A percentile compares a stretch with the other conserved stretches of the same genome.
phyloP scores from a whole-genome alignment of 1,139 yeast genomes.

The Yamadazyma siamensis region DNA sequence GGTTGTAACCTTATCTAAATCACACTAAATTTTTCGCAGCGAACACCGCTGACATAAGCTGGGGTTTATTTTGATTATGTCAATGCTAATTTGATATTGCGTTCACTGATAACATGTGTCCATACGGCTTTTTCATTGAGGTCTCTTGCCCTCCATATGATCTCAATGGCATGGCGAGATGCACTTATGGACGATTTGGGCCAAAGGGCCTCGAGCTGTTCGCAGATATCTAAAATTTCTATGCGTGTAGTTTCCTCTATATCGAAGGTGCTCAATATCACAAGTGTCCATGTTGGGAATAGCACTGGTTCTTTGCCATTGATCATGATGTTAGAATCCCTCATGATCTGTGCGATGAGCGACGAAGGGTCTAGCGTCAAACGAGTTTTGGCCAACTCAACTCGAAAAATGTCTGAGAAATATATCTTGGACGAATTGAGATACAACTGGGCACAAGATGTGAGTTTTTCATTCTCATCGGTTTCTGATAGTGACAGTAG shows the following conservation, averaged over 20 bases:
- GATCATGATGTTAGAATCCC: slow-evolving; percentile 2
- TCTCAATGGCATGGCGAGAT: slow-evolving; percentile 18
- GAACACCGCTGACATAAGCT: too few relatives aligned
- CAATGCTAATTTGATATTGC: slow-evolving; percentile 1
- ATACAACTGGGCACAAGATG: slow-evolving; percentile 10
- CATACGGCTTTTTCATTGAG: slow-evolving; percentile 16
- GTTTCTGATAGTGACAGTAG: not conserved
- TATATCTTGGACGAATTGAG: slow-evolving; percentile 9
- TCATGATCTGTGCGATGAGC: slow-evolving; percentile 1
- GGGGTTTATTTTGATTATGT: not conserved
- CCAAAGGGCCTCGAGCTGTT: slow-evolving; percentile 18
- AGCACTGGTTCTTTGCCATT: slow-evolving; percentile 2
- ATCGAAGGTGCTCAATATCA: slow-evolving; percentile 14
- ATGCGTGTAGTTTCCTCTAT: slow-evolving; percentile 14
- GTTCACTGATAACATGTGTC: slow-evolving; percentile 16
- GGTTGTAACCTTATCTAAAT: too few relatives aligned
- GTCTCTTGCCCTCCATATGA: slow-evolving; percentile 24
- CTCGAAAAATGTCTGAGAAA: slow-evolving; percentile 6
- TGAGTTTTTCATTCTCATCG: not conserved
- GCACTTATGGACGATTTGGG: slow-evolving; percentile 18
- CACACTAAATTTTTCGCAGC: too few relatives aligned
- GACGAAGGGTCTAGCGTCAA: slow-evolving; percentile 1
- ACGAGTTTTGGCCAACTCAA: not conserved
- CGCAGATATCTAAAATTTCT: slow-evolving; percentile 14
- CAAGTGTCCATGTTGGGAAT: slow-evolving; percentile 25